phyloP scores from a whole-genome alignment of 2,329 filamentous ascomycete genomes.

The Lomentospora prolificans region DNA sequence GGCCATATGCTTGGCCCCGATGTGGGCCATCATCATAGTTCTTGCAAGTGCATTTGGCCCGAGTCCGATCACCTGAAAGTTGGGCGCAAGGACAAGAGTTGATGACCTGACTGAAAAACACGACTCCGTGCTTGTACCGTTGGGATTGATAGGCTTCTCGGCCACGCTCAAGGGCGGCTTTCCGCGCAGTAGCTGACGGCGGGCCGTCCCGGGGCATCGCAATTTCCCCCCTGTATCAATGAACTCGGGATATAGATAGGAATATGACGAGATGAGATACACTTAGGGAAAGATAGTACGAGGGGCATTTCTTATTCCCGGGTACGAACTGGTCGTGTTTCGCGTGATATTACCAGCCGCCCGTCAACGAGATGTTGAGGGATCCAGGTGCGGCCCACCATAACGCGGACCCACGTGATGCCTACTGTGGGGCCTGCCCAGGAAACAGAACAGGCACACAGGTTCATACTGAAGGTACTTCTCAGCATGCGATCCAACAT shows the following conservation, averaged over 20 bases:
- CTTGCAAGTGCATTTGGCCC: slow-evolving; percentile 25
- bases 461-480: too few species aligned
- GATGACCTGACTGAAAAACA: slow-evolving; percentile 5
- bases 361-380: too few species aligned
- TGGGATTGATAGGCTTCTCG: not conserved
- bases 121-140: slow-evolving; percentile 1
- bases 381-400: not conserved
- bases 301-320: not conserved
- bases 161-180: slow-evolving; percentile 1
- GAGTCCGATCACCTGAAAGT: not conserved
- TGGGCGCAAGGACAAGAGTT: slow-evolving; percentile 6
- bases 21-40: slow-evolving; percentile 25
- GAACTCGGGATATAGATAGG: not conserved
- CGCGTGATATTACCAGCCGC: too few species aligned
- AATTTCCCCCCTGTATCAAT: not conserved
- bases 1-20: slow-evolving; percentile 9
- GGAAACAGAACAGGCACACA: not conserved
- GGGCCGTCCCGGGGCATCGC: not conserved
- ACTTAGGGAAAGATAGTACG: not conserved
- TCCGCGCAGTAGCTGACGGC: not conserved
- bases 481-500: too few species aligned
- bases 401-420: slow-evolving; percentile 5
- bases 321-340: too few species aligned
- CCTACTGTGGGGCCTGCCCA: not conserved
- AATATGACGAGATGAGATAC: not conserved